A percentile compares a stretch with the other conserved stretches of the same genome.
Conservation (phyloP, 371 early-diverging fungal genomes). For the Rhizopus delemar region DNA sequence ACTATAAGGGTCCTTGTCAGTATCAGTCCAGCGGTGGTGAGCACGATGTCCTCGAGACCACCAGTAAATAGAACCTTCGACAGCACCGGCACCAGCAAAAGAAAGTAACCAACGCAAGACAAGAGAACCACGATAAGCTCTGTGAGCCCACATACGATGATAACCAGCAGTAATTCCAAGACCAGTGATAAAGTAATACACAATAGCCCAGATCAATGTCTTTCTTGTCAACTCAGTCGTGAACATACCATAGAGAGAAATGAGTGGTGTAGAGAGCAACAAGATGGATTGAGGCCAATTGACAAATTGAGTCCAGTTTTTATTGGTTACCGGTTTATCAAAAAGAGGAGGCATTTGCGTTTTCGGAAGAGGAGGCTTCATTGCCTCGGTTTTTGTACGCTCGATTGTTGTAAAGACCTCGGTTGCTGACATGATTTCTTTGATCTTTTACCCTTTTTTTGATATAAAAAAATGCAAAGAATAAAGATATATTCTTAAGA, state of each 20-base stretch:
- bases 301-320: constrained; percentile 60
- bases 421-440: constrained; percentile 20
- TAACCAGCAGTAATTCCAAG: constrained; percentile 93
- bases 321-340: constrained; percentile 50
- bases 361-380: constrained; percentile 47
- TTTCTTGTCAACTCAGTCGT: constrained; percentile 66
- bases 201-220: constrained; percentile 74
- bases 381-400: constrained; percentile 51
- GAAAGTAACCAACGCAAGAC: constrained; percentile 60
- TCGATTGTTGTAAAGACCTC: constrained; percentile 20
- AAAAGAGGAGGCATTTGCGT: constrained; percentile 52
- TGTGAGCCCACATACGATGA: constrained; percentile 83
- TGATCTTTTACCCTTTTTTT: not conserved
- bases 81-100: constrained; percentile 73
- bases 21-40: constrained; percentile 90
- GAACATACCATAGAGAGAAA: constrained; percentile 78
- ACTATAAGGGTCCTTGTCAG: constrained; percentile 87
- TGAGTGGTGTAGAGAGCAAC: constrained; percentile 72
- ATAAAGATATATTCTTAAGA: no score
- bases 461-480: no score
- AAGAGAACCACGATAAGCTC: constrained; percentile 67
- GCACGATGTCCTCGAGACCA: constrained; percentile 87
- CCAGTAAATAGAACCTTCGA: constrained; percentile 85
- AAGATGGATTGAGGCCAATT: constrained; percentile 82
- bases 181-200: constrained; percentile 83